Conservation (phyloP, 2,329 filamentous ascomycete genomes). For the Fusarium chuoi region DNA sequence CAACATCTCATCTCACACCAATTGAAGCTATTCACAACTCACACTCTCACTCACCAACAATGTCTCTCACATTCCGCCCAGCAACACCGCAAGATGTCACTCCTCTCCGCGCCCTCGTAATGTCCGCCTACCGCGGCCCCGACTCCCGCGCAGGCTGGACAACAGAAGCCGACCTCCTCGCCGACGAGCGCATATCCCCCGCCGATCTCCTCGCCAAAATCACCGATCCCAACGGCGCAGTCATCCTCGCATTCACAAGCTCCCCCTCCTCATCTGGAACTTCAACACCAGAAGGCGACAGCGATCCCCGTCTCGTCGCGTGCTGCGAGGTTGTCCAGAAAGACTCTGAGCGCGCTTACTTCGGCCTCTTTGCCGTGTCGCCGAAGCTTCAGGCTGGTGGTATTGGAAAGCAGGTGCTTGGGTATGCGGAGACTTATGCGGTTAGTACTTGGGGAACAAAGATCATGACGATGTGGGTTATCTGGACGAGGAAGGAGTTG, state of each 20-base stretch:
- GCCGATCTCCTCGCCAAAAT: constrained; percentile 53
- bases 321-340: constrained; percentile 57
- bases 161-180: constrained; percentile 57
- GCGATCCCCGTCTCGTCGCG: constrained; percentile 45
- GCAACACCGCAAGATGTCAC: constrained; percentile 49
- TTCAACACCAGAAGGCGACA: constrained; percentile 34
- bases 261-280: constrained; percentile 1
- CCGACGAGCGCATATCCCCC: constrained; percentile 56
- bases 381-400: constrained; percentile 56
- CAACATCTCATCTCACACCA: background rate
- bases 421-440: constrained; percentile 53
- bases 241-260: constrained; percentile 49
- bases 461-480: constrained; percentile 57
- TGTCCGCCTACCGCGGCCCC: constrained; percentile 58
- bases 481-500: constrained; percentile 56
- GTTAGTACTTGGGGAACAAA: constrained; percentile 46
- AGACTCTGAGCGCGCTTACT: constrained; percentile 50
- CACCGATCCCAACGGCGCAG: constrained; percentile 47
- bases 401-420: constrained; percentile 55
- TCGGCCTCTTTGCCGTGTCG: constrained; percentile 61
- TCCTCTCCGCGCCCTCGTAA: constrained; percentile 52
- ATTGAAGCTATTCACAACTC: background rate
- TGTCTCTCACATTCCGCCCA: constrained; percentile 31
- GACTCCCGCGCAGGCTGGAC: constrained; percentile 57
- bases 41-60: background rate